Percentiles rank a stretch among this genome's conserved stretches.
phyloP scores from a whole-genome alignment of 2,329 filamentous ascomycete genomes.

The Cyphellophora attinorum region DNA sequence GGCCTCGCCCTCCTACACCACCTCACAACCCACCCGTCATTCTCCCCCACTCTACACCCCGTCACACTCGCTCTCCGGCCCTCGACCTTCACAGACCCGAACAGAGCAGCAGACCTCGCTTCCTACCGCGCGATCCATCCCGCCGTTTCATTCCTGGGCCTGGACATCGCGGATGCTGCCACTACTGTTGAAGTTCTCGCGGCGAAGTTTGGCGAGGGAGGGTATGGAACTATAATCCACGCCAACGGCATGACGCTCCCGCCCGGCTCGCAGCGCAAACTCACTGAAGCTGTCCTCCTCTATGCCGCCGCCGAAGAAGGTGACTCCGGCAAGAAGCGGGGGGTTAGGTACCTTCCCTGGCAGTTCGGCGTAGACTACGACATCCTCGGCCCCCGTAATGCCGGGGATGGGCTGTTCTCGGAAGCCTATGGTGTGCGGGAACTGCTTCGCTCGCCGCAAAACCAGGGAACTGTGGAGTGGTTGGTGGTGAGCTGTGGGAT shows the following conservation, averaged over 20 bases:
- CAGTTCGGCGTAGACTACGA: slow-evolving; percentile 69
- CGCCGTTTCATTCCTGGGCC: slow-evolving; percentile 32
- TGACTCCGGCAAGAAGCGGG: too few species aligned
- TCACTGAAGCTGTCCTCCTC: slow-evolving; percentile 48
- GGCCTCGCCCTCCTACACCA: slow-evolving; percentile 46
- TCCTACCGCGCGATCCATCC: slow-evolving; percentile 27
- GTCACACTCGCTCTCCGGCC: slow-evolving; percentile 48
- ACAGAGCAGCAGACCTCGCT: slow-evolving; percentile 24
- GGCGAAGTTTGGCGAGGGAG: slow-evolving; percentile 28
- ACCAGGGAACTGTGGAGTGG: slow-evolving; percentile 47
- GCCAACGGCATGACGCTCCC: slow-evolving; percentile 53
- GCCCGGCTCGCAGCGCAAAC: slow-evolving; percentile 47
- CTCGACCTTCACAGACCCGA: slow-evolving; percentile 30
- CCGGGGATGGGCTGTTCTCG: slow-evolving; percentile 54
- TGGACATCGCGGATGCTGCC: slow-evolving; percentile 34
- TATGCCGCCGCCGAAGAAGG: slow-evolving; percentile 35
- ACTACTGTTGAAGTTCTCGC: slow-evolving; percentile 29
- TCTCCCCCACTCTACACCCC: slow-evolving; percentile 20
- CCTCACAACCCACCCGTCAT: slow-evolving; percentile 37
- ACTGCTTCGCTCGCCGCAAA: slow-evolving; percentile 38
- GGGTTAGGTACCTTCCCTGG: slow-evolving; percentile 55
- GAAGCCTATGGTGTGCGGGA: slow-evolving; percentile 54
- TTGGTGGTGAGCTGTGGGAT: slow-evolving; percentile 58
- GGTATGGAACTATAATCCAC: slow-evolving; percentile 41
- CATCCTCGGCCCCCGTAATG: slow-evolving; percentile 45